A percentile compares a stretch with the other conserved stretches of the same genome.
phyloP scores from a whole-genome alignment of 768 basidiomycete species.

The Pisolithus marmoratus region DNA sequence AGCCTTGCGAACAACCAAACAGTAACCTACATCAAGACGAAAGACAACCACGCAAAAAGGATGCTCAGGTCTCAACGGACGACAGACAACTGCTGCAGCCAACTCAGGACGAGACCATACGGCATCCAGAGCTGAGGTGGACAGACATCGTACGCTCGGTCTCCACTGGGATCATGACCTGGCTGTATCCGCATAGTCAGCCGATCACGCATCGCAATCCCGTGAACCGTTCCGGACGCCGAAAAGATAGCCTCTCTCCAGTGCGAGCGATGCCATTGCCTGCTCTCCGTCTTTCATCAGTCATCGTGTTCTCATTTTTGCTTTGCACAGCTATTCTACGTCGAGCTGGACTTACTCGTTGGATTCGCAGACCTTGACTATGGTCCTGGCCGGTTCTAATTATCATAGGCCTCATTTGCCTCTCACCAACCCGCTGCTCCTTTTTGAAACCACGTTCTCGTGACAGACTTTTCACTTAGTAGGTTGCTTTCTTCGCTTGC shows the following conservation, averaged over 20 bases:
- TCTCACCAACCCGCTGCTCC: too few relatives aligned
- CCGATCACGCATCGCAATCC: not conserved
- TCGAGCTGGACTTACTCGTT: constrained; percentile 19
- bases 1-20: not conserved
- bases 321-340: constrained; percentile 23
- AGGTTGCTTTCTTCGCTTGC: too few relatives aligned
- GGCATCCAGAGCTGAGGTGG: constrained; percentile 1
- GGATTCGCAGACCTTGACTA: constrained; percentile 16
- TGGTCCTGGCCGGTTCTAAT: too few relatives aligned
- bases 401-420: too few relatives aligned
- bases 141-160: constrained; percentile 11
- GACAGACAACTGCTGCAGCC: not conserved
- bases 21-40: not conserved
- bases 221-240: not conserved
- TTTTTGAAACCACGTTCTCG: too few relatives aligned
- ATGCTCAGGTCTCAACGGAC: not conserved
- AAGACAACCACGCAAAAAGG: not conserved
- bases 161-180: constrained; percentile 14
- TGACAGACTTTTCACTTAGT: too few relatives aligned
- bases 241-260: not conserved
- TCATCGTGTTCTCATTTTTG: constrained; percentile 24
- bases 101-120: not conserved
- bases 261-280: constrained; percentile 4
- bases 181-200: constrained; percentile 19
- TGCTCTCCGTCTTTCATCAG: constrained; percentile 14